A percentile compares a stretch with the other conserved stretches of the same genome.
phyloP scores from a whole-genome alignment of 176 grass and related monocot species.

The Phoenix dactylifera region DNA sequence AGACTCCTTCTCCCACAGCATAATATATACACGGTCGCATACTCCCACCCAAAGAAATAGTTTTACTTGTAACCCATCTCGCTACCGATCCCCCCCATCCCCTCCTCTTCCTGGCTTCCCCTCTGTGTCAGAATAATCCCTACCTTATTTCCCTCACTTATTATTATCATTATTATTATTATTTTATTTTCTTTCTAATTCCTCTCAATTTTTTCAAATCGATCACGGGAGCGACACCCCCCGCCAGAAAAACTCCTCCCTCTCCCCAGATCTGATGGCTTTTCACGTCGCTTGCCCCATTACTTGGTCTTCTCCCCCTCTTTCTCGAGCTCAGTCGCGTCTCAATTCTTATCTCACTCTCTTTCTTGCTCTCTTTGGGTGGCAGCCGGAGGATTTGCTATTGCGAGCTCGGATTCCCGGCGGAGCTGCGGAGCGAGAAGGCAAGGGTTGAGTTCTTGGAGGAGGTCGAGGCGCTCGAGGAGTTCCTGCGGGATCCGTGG shows the following conservation, averaged over 20 bases:
- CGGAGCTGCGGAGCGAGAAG: background rate
- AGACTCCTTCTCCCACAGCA: too few species aligned
- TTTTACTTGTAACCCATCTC: too few species aligned
- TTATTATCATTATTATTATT: slow-evolving; percentile 1
- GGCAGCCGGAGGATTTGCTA: slow-evolving; percentile 68
- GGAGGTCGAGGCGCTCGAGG: slow-evolving; percentile 32
- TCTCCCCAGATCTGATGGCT: slow-evolving; percentile 35
- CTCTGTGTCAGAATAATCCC: background rate
- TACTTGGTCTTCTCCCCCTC: slow-evolving; percentile 34
- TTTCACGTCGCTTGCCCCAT: slow-evolving; percentile 87
- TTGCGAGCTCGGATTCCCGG: slow-evolving; percentile 64
- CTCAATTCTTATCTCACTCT: background rate
- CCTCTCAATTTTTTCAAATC: slow-evolving; percentile 9
- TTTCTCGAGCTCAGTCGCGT: background rate
- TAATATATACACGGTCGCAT: too few species aligned
- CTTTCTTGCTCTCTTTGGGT: background rate
- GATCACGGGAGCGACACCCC: slow-evolving; percentile 5
- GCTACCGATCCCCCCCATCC: too few species aligned
- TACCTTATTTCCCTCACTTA: background rate
- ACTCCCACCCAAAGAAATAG: too few species aligned
- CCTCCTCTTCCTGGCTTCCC: background rate
- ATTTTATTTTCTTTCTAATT: too few species aligned
- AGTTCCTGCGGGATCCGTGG: slow-evolving; percentile 68
- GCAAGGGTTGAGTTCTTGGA: slow-evolving; percentile 18
- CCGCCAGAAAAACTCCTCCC: slow-evolving; percentile 3